Conservation (phyloP, 2,329 filamentous ascomycete species). For the Hypoxylon sp. region DNA sequence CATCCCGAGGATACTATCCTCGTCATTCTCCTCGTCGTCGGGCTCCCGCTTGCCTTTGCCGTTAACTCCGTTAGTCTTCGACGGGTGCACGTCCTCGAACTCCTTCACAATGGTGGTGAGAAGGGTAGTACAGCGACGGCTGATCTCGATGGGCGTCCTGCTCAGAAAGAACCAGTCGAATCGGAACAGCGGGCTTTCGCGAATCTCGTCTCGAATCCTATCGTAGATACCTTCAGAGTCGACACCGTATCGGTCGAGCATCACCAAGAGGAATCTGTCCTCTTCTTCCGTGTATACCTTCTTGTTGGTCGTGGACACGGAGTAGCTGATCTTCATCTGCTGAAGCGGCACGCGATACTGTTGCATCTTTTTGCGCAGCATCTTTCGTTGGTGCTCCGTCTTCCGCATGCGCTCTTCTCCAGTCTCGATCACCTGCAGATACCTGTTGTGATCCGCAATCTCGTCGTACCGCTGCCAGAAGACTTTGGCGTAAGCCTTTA, state of each 20-base stretch:
- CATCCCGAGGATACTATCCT: conserved; percentile 79
- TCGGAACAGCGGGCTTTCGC: conserved; percentile 91
- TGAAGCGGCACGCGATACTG: conserved; percentile 97
- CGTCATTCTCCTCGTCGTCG: conserved; percentile 85
- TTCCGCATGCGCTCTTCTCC: conserved; percentile 90
- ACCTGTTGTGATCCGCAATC: conserved; percentile 87
- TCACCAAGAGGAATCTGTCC: conserved; percentile 91
- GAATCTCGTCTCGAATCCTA: conserved; percentile 95
- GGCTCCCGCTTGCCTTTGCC: conserved; percentile 76
- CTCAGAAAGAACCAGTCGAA: conserved; percentile 99
- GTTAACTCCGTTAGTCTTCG: conserved; percentile 66
- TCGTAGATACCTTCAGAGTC: conserved; percentile 92
- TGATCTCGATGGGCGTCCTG: conserved; percentile 90
- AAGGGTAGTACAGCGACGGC: conserved; percentile 89
- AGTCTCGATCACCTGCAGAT: conserved; percentile 87
- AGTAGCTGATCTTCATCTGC: conserved; percentile 98
- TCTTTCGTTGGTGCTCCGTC: conserved; percentile 89
- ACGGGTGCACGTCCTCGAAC: conserved; percentile 74
- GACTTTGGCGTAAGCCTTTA: conserved; percentile 89
- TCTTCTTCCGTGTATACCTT: conserved; percentile 99
- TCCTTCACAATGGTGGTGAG: conserved; percentile 94
- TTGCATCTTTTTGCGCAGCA: conserved; percentile 93
- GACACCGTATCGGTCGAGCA: conserved; percentile 90
- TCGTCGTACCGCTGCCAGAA: conserved; percentile 97
- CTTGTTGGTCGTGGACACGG: conserved; percentile 98